These are phyloP conservation scores for Trichophyton simii DNA, from an alignment of 2,329 filamentous ascomycete species.

Conservation along the genomic window DNA sequence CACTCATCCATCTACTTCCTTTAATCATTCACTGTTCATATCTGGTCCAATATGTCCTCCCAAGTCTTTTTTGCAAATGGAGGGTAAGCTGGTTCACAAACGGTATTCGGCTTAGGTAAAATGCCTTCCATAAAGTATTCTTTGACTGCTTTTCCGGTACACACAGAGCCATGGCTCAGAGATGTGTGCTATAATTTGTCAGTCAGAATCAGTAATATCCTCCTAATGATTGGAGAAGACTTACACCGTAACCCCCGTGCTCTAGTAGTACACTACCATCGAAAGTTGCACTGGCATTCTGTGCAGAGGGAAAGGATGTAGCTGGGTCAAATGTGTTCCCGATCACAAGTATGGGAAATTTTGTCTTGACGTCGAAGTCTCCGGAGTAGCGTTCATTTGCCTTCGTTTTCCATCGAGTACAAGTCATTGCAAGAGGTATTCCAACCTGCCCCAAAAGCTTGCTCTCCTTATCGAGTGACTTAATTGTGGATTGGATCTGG, in stretches of 20 bases:
- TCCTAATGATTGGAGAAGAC: not conserved
- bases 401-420: constrained; percentile 15
- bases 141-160: constrained; percentile 18
- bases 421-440: constrained; percentile 6
- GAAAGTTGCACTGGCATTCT: constrained; percentile 16
- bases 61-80: constrained; percentile 1
- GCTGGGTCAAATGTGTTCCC: constrained; percentile 18
- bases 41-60: not conserved
- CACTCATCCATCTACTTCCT: too few relatives aligned
- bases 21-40: not conserved
- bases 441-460: not conserved
- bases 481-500: not conserved
- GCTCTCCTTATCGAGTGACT: not conserved
- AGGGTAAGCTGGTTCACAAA: constrained; percentile 15
- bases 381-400: constrained; percentile 18
- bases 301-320: constrained; percentile 17
- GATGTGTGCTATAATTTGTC: constrained; percentile 11
- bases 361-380: constrained; percentile 17
- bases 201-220: not conserved
- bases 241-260: constrained; percentile 16
- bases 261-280: constrained; percentile 18
- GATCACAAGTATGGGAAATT: constrained; percentile 18
- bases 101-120: constrained; percentile 22
- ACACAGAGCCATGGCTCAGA: constrained; percentile 21
- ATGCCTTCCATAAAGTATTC: constrained; percentile 27